Percentiles rank a stretch among this genome's conserved stretches.
Evolutionary conservation across 805 yeast genomes (phyloP).

Genomic region (Cyberlindnera samutprakarnensis): DNA sequence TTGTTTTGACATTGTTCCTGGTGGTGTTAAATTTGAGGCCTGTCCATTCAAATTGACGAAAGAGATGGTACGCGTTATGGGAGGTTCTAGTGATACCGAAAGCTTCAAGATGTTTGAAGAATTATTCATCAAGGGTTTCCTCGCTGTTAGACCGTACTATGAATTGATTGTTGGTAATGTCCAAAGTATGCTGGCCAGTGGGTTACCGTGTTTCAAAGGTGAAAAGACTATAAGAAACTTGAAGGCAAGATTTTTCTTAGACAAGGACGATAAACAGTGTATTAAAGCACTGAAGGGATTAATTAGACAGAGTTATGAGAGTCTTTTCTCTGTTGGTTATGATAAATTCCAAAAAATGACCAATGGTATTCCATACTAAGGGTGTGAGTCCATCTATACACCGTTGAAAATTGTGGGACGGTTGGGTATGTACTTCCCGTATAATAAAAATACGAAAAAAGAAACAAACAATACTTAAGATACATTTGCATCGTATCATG

Average conservation of each 20-base stretch:
- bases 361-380: conserved; percentile 88
- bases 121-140: conserved; percentile 84
- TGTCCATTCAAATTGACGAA: conserved; percentile 95
- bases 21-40: conserved; percentile 97
- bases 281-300: conserved; percentile 67
- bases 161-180: conserved; percentile 81
- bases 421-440: too few species aligned
- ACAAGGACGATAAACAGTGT: conserved; percentile 79
- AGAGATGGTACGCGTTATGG: conserved; percentile 95
- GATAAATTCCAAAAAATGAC: conserved; percentile 96
- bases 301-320: conserved; percentile 76
- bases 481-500: too few species aligned
- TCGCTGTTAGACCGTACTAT: conserved; percentile 83
- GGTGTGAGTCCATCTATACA: too few species aligned
- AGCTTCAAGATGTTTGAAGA: conserved; percentile 94
- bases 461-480: too few species aligned
- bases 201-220: conserved; percentile 93
- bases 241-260: conserved; percentile 71
- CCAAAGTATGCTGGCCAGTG: conserved; percentile 88
- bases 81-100: conserved; percentile 80
- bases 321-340: conserved; percentile 86
- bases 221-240: conserved; percentile 70
- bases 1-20: conserved; percentile 98
- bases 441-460: too few species aligned
- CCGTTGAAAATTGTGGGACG: too few species aligned